Percentiles rank a stretch among this genome's conserved stretches.
These are phyloP conservation scores for Pseudotulostoma volvatum DNA, from an alignment of 495 filamentous ascomycete species.

Conservation along the genomic window DNA sequence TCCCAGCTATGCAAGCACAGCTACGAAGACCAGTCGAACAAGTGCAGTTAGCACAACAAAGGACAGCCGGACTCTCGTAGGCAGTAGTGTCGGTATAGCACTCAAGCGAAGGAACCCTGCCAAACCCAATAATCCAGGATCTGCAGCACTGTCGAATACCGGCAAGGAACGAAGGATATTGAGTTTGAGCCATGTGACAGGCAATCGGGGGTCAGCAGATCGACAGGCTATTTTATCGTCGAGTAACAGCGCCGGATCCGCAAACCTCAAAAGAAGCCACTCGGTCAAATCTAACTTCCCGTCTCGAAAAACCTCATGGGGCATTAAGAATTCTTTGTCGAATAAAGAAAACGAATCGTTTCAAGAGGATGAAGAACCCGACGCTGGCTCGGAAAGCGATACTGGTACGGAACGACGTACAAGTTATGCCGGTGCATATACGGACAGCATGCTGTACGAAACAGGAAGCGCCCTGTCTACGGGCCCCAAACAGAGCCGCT, in stretches of 20 bases:
- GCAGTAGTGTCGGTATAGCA: constrained; percentile 36
- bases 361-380: constrained; percentile 33
- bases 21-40: constrained; percentile 23
- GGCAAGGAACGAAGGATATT: constrained; percentile 56
- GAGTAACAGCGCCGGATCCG: constrained; percentile 28
- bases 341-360: constrained; percentile 50
- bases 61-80: constrained; percentile 25
- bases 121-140: constrained; percentile 23
- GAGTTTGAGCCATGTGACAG: constrained; percentile 72
- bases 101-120: constrained; percentile 31
- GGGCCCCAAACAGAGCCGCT: constrained; percentile 34
- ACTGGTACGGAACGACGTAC: constrained; percentile 35
- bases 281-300: constrained; percentile 50
- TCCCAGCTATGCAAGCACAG: constrained; percentile 31
- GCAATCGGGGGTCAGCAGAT: constrained; percentile 47
- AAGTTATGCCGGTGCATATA: constrained; percentile 34
- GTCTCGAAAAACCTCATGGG: constrained; percentile 62
- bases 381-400: constrained; percentile 30
- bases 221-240: constrained; percentile 31
- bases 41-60: constrained; percentile 26
- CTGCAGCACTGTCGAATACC: constrained; percentile 33
- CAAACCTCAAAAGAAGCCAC: constrained; percentile 48
- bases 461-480: constrained; percentile 33
- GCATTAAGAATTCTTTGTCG: constrained; percentile 28
- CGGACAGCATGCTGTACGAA: constrained; percentile 32